phyloP scores from a whole-genome alignment of 495 filamentous ascomycete genomes.

The Aspergillus funiculosus region DNA sequence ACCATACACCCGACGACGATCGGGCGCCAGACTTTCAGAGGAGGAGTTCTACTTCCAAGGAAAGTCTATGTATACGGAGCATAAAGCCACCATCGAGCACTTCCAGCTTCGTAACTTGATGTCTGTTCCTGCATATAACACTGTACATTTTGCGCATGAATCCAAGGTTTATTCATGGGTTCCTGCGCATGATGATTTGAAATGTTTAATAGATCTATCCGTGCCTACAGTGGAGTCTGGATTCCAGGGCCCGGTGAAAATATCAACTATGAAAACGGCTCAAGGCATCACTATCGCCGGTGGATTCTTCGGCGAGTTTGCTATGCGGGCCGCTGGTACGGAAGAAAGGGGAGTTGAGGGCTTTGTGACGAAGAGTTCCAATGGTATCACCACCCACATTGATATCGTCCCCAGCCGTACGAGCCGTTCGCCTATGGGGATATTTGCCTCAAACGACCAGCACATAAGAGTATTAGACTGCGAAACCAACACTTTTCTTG shows the following conservation, averaged over 20 bases:
- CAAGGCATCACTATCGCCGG: constrained; percentile 70
- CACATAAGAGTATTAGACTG: constrained; percentile 72
- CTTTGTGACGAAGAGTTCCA: constrained; percentile 57
- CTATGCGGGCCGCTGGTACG: constrained; percentile 50
- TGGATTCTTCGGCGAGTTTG: constrained; percentile 77
- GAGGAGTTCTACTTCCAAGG: constrained; percentile 58
- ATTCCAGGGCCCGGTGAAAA: constrained; percentile 41
- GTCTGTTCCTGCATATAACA: constrained; percentile 63
- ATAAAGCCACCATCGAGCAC: constrained; percentile 63
- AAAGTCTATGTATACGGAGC: constrained; percentile 60
- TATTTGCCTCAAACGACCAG: constrained; percentile 81
- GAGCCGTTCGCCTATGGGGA: constrained; percentile 56
- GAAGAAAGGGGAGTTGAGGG: constrained; percentile 49
- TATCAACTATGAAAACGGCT: constrained; percentile 66
- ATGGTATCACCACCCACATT: constrained; percentile 84
- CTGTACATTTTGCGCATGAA: constrained; percentile 67
- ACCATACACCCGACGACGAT: constrained; percentile 25
- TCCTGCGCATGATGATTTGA: constrained; percentile 34
- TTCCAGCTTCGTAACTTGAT: constrained; percentile 88
- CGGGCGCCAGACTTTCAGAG: constrained; percentile 25
- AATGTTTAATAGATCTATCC: constrained; percentile 58
- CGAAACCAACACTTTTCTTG: constrained; percentile 58
- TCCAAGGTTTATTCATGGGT: constrained; percentile 49
- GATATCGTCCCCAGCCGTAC: constrained; percentile 59
- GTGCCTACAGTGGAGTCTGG: constrained; percentile 37